Conservation (phyloP, 306 rosid genomes). For the Lathyrus aphaca region DNA sequence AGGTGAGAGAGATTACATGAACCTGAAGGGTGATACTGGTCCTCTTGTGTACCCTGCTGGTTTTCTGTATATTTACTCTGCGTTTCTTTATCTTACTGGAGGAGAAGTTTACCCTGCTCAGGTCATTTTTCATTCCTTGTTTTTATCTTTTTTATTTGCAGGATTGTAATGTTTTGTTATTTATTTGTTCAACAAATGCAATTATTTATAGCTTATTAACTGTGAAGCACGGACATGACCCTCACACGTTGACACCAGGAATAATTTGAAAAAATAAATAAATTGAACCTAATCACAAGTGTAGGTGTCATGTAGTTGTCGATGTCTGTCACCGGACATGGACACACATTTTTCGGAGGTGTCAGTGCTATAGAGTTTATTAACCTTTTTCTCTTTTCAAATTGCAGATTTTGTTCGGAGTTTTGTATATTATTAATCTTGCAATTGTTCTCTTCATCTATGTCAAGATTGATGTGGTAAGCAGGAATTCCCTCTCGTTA, state of each 20-base stretch:
- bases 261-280: no score
- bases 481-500: constrained; percentile 26
- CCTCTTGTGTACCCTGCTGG: constrained; percentile 98
- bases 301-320: no score
- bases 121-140: constrained; percentile 41
- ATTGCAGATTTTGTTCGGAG: constrained; percentile 79
- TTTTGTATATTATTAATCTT: constrained; percentile 74
- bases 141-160: background rate
- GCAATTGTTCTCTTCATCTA: constrained; percentile 68
- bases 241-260: no score
- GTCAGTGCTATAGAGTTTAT: no score
- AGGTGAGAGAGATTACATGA: constrained; percentile 83
- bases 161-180: constrained; percentile 5
- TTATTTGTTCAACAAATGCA: background rate
- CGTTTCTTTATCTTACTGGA: constrained; percentile 60
- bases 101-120: constrained; percentile 84
- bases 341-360: no score
- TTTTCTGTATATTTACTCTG: constrained; percentile 78
- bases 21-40: constrained; percentile 94
- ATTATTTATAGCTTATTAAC: background rate
- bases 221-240: no score
- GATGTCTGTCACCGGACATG: no score
- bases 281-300: no score
- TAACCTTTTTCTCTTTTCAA: constrained; percentile 13
- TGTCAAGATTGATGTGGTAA: constrained; percentile 79